Evolutionary conservation across 2,329 filamentous ascomycete genomes (phyloP).

Genomic region (Hawksworthiomyces lignivorus): DNA sequence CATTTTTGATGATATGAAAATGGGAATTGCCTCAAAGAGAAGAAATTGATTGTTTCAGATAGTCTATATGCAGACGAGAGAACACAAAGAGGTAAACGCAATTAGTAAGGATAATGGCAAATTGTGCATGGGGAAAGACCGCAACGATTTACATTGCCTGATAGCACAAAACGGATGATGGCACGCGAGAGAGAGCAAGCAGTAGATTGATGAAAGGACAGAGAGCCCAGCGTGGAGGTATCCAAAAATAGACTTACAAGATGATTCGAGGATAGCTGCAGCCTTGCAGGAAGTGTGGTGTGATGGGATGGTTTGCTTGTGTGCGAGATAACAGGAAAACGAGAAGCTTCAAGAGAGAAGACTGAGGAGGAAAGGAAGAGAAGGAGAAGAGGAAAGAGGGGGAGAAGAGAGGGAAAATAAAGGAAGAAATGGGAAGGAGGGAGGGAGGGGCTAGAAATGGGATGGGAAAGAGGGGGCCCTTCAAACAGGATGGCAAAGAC

Average conservation of each 20-base stretch:
- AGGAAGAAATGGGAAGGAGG: too few species aligned
- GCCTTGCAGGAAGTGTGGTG: slow-evolving; percentile 5
- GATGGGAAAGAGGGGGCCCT: slow-evolving; percentile 10
- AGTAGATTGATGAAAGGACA: not conserved
- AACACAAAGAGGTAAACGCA: too few species aligned
- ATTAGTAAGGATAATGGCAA: too few species aligned
- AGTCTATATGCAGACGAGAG: too few species aligned
- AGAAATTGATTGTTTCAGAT: not conserved
- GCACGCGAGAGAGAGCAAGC: not conserved
- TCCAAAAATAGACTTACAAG: not conserved
- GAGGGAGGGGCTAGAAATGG: not conserved
- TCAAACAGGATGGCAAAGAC: slow-evolving; percentile 2
- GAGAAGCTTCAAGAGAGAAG: slow-evolving; percentile 7
- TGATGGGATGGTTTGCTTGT: slow-evolving; percentile 1
- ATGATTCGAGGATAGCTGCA: not conserved
- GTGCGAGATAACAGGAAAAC: not conserved
- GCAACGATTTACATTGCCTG: too few species aligned
- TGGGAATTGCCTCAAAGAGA: not conserved
- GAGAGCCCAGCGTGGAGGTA: not conserved
- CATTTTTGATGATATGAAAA: slow-evolving; percentile 21
- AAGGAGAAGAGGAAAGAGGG: slow-evolving; percentile 1
- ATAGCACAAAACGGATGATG: too few species aligned
- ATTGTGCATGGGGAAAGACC: too few species aligned
- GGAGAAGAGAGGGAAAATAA: not conserved
- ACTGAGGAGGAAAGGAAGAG: not conserved